phyloP scores from a whole-genome alignment of 2,329 filamentous ascomycete species.

The Shiraia bambusicola region DNA sequence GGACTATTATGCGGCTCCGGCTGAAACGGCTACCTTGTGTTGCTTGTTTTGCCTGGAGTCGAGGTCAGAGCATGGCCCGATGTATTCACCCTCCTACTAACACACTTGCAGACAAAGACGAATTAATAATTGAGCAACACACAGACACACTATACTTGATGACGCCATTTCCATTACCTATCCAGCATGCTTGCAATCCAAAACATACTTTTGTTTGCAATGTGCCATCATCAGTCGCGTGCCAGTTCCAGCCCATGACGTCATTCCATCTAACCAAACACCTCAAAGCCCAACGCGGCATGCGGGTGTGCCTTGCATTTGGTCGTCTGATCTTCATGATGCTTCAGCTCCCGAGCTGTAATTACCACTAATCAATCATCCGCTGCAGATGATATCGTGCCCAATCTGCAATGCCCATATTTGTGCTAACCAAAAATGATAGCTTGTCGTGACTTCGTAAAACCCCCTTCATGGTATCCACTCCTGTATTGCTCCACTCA shows the following conservation, averaged over 20 bases:
- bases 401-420: slow-evolving; percentile 9
- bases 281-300: slow-evolving; percentile 18
- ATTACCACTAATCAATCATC: background rate
- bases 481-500: slow-evolving; percentile 7
- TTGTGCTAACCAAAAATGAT: slow-evolving; percentile 19
- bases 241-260: slow-evolving; percentile 25
- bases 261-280: slow-evolving; percentile 19
- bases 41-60: background rate
- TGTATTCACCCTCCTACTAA: slow-evolving; percentile 7
- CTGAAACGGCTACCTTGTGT: slow-evolving; percentile 9
- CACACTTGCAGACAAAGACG: background rate
- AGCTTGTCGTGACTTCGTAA: slow-evolving; percentile 21
- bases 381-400: slow-evolving; percentile 6
- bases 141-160: slow-evolving; percentile 3
- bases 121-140: slow-evolving; percentile 3
- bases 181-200: slow-evolving; percentile 20
- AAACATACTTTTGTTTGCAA: slow-evolving; percentile 20
- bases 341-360: slow-evolving; percentile 6
- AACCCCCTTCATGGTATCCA: slow-evolving; percentile 3
- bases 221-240: slow-evolving; percentile 17
- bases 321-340: slow-evolving; percentile 24
- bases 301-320: slow-evolving; percentile 43
- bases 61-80: background rate
- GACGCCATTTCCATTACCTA: slow-evolving; percentile 15
- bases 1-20: slow-evolving; percentile 18